Evolutionary conservation across 768 basidiomycete genomes (phyloP).

Genomic region (Agrocybe praecox): DNA sequence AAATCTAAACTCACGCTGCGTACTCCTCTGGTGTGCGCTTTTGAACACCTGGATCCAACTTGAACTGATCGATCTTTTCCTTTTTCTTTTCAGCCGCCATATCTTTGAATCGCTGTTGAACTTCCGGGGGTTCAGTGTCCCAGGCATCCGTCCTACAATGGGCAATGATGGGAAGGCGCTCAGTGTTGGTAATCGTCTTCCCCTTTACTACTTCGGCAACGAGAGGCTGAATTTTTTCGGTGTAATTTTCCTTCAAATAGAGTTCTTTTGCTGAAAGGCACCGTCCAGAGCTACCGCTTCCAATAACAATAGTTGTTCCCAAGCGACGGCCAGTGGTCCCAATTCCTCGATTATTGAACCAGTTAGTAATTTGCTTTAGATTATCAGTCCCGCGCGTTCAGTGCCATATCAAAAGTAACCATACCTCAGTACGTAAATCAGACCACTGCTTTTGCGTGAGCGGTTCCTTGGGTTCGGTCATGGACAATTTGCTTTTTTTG

Average conservation of each 20-base stretch:
- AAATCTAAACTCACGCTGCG: not conserved
- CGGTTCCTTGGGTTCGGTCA: not conserved
- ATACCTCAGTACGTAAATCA: not conserved
- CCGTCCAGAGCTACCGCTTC: not conserved
- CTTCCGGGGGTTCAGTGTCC: not conserved
- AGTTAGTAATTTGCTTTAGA: constrained; percentile 1
- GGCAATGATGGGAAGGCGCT: not conserved
- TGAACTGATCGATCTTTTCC: not conserved
- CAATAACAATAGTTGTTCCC: not conserved
- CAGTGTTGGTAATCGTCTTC: not conserved
- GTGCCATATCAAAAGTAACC: not conserved
- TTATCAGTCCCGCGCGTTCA: not conserved
- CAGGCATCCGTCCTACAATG: not conserved
- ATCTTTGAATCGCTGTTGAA: constrained; percentile 1
- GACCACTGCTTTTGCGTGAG: not conserved
- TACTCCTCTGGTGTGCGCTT: not conserved
- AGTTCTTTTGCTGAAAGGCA: not conserved
- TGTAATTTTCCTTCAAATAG: not conserved
- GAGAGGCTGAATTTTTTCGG: not conserved
- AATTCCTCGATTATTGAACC: constrained; percentile 3
- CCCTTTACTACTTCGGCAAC: not conserved
- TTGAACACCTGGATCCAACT: not conserved
- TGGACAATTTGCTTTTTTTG: not conserved
- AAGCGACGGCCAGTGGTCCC: not conserved
- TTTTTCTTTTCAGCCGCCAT: not conserved